These are phyloP conservation scores for Aspergillus fumigatus DNA, from an alignment of 2,329 filamentous ascomycete species.

Conservation along the genomic window DNA sequence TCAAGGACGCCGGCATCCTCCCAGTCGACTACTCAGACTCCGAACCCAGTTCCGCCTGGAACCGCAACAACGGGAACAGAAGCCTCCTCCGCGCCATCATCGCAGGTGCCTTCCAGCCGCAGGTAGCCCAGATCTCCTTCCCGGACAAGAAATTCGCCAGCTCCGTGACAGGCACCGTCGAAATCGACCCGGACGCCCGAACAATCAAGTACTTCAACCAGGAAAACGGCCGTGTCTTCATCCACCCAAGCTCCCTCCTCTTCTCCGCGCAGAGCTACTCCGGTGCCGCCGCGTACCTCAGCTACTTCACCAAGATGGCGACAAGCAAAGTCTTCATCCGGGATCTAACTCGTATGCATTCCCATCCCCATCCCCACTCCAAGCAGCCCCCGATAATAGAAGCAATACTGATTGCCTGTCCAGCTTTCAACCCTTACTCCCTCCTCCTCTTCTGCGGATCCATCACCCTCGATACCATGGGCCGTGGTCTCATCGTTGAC, in stretches of 20 bases:
- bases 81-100: conserved; percentile 64
- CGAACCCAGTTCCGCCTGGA: conserved; percentile 28
- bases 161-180: conserved; percentile 82
- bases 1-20: conserved; percentile 81
- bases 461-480: conserved; percentile 80
- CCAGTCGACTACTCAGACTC: conserved; percentile 45
- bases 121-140: conserved; percentile 86
- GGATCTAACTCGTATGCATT: conserved; percentile 72
- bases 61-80: conserved; percentile 33
- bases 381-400: conserved; percentile 3
- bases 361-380: neutral
- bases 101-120: conserved; percentile 72
- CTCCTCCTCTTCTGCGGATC: conserved; percentile 82
- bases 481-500: conserved; percentile 82
- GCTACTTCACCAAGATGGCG: conserved; percentile 87
- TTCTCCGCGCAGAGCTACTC: conserved; percentile 79
- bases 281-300: conserved; percentile 70
- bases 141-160: conserved; percentile 93
- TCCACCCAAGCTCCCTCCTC: conserved; percentile 82
- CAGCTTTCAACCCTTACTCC: conserved; percentile 78
- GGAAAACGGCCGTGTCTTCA: conserved; percentile 81
- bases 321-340: conserved; percentile 89
- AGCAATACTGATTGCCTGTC: neutral
- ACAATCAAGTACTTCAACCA: conserved; percentile 91
- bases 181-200: conserved; percentile 84